Evolutionary conservation across 148 eudicot genomes (phyloP).

Genomic region (Heliosperma pusillum): DNA sequence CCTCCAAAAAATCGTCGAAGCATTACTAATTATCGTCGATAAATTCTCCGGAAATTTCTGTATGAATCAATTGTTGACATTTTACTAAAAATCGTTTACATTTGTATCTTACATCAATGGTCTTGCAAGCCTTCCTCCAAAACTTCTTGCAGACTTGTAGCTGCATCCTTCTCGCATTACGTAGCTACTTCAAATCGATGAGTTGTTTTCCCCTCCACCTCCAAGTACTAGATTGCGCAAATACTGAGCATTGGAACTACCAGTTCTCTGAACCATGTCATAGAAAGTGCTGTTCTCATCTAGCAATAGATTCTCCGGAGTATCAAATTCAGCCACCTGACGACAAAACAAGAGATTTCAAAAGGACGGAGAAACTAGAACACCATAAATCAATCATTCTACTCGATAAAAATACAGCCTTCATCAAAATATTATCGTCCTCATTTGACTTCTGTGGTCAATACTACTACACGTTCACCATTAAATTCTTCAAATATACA

Average conservation of each 20-base stretch:
- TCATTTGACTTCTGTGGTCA: too few species aligned
- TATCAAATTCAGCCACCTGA: constrained; percentile 61
- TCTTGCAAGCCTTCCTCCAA: not conserved
- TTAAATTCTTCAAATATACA: too few species aligned
- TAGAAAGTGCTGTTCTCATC: constrained; percentile 57
- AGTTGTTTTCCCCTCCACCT: constrained; percentile 5
- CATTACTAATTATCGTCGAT: too few species aligned
- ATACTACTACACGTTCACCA: too few species aligned
- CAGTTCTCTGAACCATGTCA: constrained; percentile 73
- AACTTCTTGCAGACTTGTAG: not conserved
- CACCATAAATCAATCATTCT: not conserved
- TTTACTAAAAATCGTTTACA: too few species aligned
- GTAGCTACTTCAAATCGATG: not conserved
- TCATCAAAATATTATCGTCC: too few species aligned
- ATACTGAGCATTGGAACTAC: constrained; percentile 66
- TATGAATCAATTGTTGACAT: too few species aligned
- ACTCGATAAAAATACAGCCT: not conserved
- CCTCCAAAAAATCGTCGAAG: too few species aligned
- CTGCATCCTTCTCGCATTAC: not conserved
- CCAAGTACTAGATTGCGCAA: constrained; percentile 47
- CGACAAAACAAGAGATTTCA: not conserved
- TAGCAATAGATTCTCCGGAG: constrained; percentile 49
- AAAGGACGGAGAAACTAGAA: not conserved
- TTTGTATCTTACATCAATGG: not conserved
- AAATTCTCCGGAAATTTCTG: too few species aligned